phyloP scores from a whole-genome alignment of 108 stramenopile genomes.

The Cyclotella cryptica region DNA sequence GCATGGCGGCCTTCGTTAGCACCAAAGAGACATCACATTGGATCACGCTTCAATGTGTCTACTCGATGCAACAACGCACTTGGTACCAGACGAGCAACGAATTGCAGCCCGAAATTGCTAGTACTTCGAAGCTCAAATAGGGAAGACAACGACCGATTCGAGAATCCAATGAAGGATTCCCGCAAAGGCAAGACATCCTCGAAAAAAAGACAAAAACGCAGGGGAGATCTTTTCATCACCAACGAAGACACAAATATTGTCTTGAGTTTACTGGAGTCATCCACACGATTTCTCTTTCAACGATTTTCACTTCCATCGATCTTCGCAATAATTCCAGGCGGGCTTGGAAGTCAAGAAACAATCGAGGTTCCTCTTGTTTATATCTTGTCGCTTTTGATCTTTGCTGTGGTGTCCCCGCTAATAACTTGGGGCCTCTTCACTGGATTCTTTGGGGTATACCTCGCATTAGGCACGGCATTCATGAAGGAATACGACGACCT shows the following conservation, averaged over 20 bases:
- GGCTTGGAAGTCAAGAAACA: neutral
- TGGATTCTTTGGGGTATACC: slow-evolving; percentile 13
- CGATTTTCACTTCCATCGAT: slow-evolving; percentile 16
- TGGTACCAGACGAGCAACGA: too few species aligned
- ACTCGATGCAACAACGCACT: too few species aligned
- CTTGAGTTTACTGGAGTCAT: slow-evolving; percentile 2
- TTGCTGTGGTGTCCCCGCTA: slow-evolving; percentile 1
- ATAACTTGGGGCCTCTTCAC: slow-evolving; percentile 15
- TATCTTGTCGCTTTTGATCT: neutral
- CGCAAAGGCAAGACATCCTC: neutral
- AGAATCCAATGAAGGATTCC: neutral
- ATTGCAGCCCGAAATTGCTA: too few species aligned
- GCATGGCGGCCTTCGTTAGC: neutral
- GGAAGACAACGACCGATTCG: neutral
- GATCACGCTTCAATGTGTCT: too few species aligned
- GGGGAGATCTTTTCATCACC: slow-evolving; percentile 2
- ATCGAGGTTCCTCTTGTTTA: slow-evolving; percentile 18
- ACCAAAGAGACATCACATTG: too few species aligned
- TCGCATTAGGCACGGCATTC: slow-evolving; percentile 10
- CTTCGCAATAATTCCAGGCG: neutral
- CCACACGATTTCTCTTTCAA: slow-evolving; percentile 7
- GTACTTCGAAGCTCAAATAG: neutral
- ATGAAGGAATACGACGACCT: slow-evolving; percentile 25
- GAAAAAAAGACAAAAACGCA: neutral
- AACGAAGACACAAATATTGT: slow-evolving; percentile 19